Percentiles rank a stretch among this genome's conserved stretches.
Evolutionary conservation across 805 yeast species (phyloP).

Genomic region (Metschnikowia gelsemii): DNA sequence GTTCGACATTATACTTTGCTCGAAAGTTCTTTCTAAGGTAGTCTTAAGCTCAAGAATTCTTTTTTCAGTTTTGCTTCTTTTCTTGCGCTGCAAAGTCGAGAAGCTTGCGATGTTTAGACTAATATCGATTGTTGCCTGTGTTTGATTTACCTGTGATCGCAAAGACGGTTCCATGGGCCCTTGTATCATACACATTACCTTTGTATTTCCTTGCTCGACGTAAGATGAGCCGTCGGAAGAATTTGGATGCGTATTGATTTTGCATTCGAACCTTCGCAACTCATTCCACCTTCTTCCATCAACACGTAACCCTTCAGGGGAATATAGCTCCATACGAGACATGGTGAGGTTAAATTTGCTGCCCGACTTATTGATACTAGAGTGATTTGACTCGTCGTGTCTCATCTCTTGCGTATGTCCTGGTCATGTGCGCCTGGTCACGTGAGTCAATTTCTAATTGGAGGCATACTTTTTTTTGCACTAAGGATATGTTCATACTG

Average conservation of each 20-base stretch:
- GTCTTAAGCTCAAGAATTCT: slow-evolving; percentile 66
- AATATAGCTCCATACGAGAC: slow-evolving; percentile 78
- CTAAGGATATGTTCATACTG: no score
- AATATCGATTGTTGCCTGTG: slow-evolving; percentile 59
- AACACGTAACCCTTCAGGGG: slow-evolving; percentile 90
- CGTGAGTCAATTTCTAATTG: slow-evolving; percentile 6
- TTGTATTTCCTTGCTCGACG: slow-evolving; percentile 89
- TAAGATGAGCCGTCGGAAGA: slow-evolving; percentile 91
- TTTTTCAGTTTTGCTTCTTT: slow-evolving; percentile 65
- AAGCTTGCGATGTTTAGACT: slow-evolving; percentile 76
- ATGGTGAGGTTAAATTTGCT: slow-evolving; percentile 25
- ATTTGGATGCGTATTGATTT: slow-evolving; percentile 82
- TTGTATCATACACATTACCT: slow-evolving; percentile 76
- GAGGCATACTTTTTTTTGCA: no score
- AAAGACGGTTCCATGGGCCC: slow-evolving; percentile 87
- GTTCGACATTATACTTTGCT: slow-evolving; percentile 69
- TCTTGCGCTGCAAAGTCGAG: slow-evolving; percentile 72
- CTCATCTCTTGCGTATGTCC: slow-evolving; percentile 9
- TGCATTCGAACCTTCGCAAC: slow-evolving; percentile 75
- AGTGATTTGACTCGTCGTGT: not conserved
- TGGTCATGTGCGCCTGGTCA: slow-evolving; percentile 4
- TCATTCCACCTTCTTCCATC: slow-evolving; percentile 98
- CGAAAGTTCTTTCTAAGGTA: slow-evolving; percentile 65
- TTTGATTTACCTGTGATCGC: slow-evolving; percentile 50
- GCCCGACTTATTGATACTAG: not conserved